Base-by-base conservation (phyloP, 805 yeast genomes). In the Ascoidea asiatica region DNA sequence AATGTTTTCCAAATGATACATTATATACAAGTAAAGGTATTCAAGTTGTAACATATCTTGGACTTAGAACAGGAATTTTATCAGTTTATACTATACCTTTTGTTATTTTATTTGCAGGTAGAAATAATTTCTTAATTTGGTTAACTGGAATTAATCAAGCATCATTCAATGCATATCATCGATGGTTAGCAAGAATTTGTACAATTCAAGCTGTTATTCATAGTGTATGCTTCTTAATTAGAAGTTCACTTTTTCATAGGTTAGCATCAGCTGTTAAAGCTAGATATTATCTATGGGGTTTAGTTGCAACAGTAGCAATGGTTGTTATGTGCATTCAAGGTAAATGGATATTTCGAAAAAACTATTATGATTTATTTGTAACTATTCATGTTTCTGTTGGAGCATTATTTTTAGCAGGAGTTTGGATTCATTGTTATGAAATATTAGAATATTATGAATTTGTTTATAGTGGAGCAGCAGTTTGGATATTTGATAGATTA, bases 81-180 rank as follows among this genome's bases (percentile, higher is more conserved):
- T 7, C 42, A 42, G 6, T 13, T 21, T 39, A 13, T 5, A 35
- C 48, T 40, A 39, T 19, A 7, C 85, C 86, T 3, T 56, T 76
- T 40, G 49, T 77, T 40, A 62, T 75, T 29, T 57, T 77, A 42
- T 77, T 79, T 54, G 78, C 83, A 2, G 76, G 82, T 38, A 62
- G 85, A 52, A 79, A 79, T 58, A 79, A 79, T 53, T 56, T 80
- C 42, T 56, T 79, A 46, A 77, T 71, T 48, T 73, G 75, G 73
- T 17, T 73, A 17, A 74, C 85, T 1, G 72, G 80, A 21, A 74
- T 81, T 80, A 63, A 64, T 15, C 70, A 61, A 47, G 60, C 79
- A 0, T 66, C 79, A 19, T 79, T 75, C 54, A 64, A 77, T 40
- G 61, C 72, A 23, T 73, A 70, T 52, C 86, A 79, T 55, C 67